Percentiles rank a stretch among this genome's conserved stretches.
Conservation (phyloP, 805 yeast genomes). For the Wickerhamomyces hampshirensis region DNA sequence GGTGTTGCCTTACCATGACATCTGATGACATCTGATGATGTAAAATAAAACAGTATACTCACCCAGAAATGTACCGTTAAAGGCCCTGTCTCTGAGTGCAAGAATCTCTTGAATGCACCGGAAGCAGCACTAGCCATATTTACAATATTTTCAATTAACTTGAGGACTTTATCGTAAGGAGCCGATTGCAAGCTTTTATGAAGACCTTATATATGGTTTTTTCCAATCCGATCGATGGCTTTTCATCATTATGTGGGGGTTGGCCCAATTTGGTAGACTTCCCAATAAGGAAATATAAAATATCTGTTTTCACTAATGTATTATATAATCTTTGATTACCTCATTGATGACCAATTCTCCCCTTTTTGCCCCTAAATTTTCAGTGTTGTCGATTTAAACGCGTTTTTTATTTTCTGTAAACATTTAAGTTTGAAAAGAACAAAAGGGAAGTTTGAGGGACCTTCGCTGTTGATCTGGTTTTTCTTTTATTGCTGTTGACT, state of each 20-base stretch:
- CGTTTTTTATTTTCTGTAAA: too few relatives aligned
- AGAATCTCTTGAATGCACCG: conserved; percentile 61
- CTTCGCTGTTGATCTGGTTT: too few relatives aligned
- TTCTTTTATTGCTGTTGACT: too few relatives aligned
- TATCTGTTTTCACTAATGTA: neutral
- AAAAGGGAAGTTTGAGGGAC: too few relatives aligned
- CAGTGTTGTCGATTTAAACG: too few relatives aligned
- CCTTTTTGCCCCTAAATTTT: too few relatives aligned
- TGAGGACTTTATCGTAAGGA: too few relatives aligned
- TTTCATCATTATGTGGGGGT: neutral
- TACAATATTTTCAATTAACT: too few relatives aligned
- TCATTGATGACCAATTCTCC: too few relatives aligned
- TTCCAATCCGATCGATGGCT: neutral
- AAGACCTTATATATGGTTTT: neutral
- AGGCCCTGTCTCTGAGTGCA: conserved; percentile 92
- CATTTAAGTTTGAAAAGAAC: too few relatives aligned
- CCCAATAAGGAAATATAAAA: neutral
- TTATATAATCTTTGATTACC: neutral
- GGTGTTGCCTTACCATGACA: neutral
- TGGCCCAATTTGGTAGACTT: neutral
- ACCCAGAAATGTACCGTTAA: conserved; percentile 98
- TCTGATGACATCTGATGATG: neutral
- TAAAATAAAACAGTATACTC: conserved; percentile 21
- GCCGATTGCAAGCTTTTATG: too few relatives aligned
- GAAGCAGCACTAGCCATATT: conserved; percentile 26